Evolutionary conservation across 305 asterid species (phyloP), one percentile per base, ranked within the genome.

Genomic region (Fraxinus albicans): DNA sequence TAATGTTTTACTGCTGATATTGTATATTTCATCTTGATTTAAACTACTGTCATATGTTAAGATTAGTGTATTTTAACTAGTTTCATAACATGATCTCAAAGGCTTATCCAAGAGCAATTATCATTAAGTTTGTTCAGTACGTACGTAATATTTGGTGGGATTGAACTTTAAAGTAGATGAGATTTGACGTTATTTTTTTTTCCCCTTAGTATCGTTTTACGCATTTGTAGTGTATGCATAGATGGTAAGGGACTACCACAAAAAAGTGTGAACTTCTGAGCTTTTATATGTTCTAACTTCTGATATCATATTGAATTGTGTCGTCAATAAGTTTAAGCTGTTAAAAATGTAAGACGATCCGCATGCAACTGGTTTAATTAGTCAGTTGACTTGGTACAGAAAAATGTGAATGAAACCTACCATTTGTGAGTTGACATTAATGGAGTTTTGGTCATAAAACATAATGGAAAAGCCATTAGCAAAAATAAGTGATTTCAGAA

Each of bases 1-100:
- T 92, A 47, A 96, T 96, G 99, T 96, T 94, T 90, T 96, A 93
- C 85, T 96, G 98, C 91, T 94, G 86, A 91, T 76, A 34, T 35
- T 77, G 78, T 47, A 76, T 15, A 23, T 10, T 8, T 40, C 9
- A 40, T 58, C 38, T 79, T 31, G 38, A 76, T 76, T n/a, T 73
- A 9, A 9, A 75, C 21, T 6, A 6, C 8, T 38, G 63, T 69
- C 44, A 15, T 50, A 3, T 15, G 60, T 50, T 29, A 65, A 65
- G 73, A 27, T 25, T 65, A 25, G n/a, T 9, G 34, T 23, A 8
- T 65, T 9, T 23, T 63, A 25, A 63, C 72, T 63, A 19, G 33
- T 19, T 65, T 65, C 17, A 1, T 65, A 1, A 65, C 73, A 65
- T 25, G 7, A 25, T 65, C n/a, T 25, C n/a, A 23, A 23, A 23